Percentiles rank a stretch among this genome's conserved stretches.
phyloP scores from a whole-genome alignment of 306 rosid species.

The Purshia tridentata region DNA sequence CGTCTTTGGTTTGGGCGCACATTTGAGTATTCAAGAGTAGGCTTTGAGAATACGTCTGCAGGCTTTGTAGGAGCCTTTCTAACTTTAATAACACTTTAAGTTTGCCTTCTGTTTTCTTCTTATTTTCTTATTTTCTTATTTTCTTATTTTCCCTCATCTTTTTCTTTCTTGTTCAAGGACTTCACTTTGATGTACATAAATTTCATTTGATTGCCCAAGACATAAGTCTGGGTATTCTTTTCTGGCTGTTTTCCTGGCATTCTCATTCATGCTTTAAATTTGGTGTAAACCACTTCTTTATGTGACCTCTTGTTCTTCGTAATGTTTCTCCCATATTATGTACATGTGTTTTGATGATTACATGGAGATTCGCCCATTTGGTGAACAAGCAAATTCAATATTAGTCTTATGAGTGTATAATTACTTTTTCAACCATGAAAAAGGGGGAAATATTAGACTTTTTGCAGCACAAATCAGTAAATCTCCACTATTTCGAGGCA shows the following conservation, averaged over 20 bases:
- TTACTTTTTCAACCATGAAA: background rate
- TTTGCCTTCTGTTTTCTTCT: constrained; percentile 27
- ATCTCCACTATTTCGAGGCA: no score
- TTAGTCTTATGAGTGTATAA: background rate
- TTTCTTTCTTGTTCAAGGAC: constrained; percentile 30
- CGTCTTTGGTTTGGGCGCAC: constrained; percentile 44
- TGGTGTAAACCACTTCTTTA: constrained; percentile 1
- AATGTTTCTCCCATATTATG: constrained; percentile 23
- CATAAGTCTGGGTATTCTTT: constrained; percentile 65
- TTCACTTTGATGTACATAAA: constrained; percentile 65
- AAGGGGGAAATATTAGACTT: no score
- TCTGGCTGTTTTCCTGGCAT: constrained; percentile 31
- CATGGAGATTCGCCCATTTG: background rate
- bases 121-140: constrained; percentile 16
- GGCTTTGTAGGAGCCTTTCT: constrained; percentile 55
- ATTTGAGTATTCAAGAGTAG: constrained; percentile 36
- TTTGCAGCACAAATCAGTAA: no score
- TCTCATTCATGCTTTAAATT: constrained; percentile 23
- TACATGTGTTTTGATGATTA: constrained; percentile 23
- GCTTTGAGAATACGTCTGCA: constrained; percentile 60
- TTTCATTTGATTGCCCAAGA: constrained; percentile 62
- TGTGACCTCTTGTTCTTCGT: background rate
- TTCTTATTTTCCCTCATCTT: constrained; percentile 6
- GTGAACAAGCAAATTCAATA: background rate
- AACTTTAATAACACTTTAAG: constrained; percentile 54